Base-by-base conservation (phyloP, 2,329 filamentous ascomycete genomes). In the Pestalotiopsis sp. region DNA sequence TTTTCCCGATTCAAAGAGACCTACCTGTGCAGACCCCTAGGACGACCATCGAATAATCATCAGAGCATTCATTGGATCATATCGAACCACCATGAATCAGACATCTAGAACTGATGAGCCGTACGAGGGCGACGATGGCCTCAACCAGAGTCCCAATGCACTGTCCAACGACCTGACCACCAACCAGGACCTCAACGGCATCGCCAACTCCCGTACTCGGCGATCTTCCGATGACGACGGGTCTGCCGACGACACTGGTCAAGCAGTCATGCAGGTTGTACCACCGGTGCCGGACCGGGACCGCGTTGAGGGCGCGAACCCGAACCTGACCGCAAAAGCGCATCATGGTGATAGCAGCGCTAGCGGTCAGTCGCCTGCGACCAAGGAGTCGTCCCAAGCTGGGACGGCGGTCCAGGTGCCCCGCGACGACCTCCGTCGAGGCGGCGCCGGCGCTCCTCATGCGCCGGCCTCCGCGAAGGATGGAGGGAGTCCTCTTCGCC, bases 161-260 rank as follows among this genome's bases (percentile, higher is more conserved):
- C 78, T 89, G 62, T 84, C 86, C 39, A 83, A 84, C 71, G 87
- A 89, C 73, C 80, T 86, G 61, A 87, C 86, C n/a, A 89, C 87
- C 14, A 84, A 86, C 69, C 83, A 85, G 68, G 87, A 89, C 72
- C 77, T 90, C 68, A 85, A 86, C 73, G 83, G 84, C 69, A 81
- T 86, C 72, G 84, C 83, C 63, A 89, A 88, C 67, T 68, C 77
- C 25, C 75, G 80, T 31, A 74, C 73, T 56, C 76, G 74, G 66
- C 73, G 76, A 20, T 74, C 73, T 17, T 38, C 67, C 59, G 71
- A 56, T 38, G 69, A 66, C 38, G 71, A 41, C 5, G 73, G 73
- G 69, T 73, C 70, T 68, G 74, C 77, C 60, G 70, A 73, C 38
- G 70, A 75, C 66, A 75, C 78, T 3, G 77, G 77, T 12, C 73